A percentile compares a stretch with the other conserved stretches of the same genome.
These are phyloP conservation scores for Diaporthe batatas DNA, from an alignment of 2,329 filamentous ascomycete species.

Conservation along the genomic window DNA sequence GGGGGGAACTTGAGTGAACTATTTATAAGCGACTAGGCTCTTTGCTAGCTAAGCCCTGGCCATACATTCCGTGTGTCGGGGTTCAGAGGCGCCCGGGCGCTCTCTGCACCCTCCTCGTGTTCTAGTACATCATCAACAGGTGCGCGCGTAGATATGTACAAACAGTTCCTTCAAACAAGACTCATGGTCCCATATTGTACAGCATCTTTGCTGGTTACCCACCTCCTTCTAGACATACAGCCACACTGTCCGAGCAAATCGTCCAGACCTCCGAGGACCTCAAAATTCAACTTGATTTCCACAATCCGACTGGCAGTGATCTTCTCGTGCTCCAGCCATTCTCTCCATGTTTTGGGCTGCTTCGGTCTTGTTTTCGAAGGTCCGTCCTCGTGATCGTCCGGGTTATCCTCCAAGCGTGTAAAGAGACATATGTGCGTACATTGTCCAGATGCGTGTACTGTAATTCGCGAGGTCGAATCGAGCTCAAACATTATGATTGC, in stretches of 20 bases:
- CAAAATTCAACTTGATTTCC: neutral
- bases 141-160: conserved; percentile 20
- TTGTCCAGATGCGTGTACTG: conserved; percentile 18
- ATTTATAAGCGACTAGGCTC: conserved; percentile 18
- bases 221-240: neutral
- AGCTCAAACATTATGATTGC: conserved; percentile 16
- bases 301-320: neutral
- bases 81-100: neutral
- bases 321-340: neutral
- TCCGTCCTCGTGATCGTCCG: neutral
- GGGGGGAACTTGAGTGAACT: neutral
- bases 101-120: neutral
- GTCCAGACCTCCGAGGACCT: neutral
- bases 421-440: neutral
- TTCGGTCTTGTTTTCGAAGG: neutral
- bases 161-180: conserved; percentile 11
- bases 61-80: neutral
- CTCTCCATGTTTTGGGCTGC: neutral
- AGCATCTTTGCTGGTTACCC: neutral
- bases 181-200: conserved; percentile 24
- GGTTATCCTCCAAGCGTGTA: neutral
- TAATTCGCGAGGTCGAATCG: conserved; percentile 1
- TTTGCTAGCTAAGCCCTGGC: conserved; percentile 14
- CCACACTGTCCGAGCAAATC: conserved; percentile 4
- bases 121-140: conserved; percentile 20